These are phyloP conservation scores for Hansfordia pulvinata DNA, from an alignment of 2,329 filamentous ascomycete species.

Conservation along the genomic window DNA sequence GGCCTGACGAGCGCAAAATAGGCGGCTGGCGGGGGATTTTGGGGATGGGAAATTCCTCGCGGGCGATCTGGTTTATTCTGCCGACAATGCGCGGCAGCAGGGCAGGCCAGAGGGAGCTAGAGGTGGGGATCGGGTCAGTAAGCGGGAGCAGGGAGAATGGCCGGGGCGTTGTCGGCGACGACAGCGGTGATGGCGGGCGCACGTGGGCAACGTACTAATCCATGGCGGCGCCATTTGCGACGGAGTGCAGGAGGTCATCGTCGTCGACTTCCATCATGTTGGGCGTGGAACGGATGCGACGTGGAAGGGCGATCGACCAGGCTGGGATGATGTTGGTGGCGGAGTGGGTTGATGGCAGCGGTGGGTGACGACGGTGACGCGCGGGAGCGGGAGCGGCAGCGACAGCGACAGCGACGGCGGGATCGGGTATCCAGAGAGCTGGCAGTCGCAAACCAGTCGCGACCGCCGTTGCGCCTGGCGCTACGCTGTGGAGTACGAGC, in stretches of 20 bases:
- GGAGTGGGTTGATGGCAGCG: conserved; percentile 2
- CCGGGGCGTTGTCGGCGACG: conserved; percentile 1
- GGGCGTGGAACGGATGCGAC: conserved; percentile 3
- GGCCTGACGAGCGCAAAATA: conserved; percentile 23
- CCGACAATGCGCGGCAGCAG: conserved; percentile 21
- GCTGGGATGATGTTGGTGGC: neutral
- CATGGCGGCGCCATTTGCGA: conserved; percentile 37
- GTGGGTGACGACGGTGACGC: too few species aligned
- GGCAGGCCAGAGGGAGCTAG: conserved; percentile 22
- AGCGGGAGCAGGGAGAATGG: conserved; percentile 1
- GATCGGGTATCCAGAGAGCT: too few species aligned
- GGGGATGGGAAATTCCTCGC: conserved; percentile 63
- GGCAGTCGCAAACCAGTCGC: too few species aligned
- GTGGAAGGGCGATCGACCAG: neutral
- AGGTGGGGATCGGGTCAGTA: conserved; percentile 9
- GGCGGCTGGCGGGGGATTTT: conserved; percentile 10
- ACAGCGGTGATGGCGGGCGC: too few species aligned
- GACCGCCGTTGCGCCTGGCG: too few species aligned
- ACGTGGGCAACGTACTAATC: conserved; percentile 47
- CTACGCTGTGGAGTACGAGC: too few species aligned
- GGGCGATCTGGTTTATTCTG: conserved; percentile 49
- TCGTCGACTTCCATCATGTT: conserved; percentile 43
- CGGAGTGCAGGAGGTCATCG: conserved; percentile 30
- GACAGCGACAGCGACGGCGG: too few species aligned
- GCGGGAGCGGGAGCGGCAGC: too few species aligned